Conservation (phyloP, 1,139 yeast genomes). For the Yamadazyma diospyri region DNA sequence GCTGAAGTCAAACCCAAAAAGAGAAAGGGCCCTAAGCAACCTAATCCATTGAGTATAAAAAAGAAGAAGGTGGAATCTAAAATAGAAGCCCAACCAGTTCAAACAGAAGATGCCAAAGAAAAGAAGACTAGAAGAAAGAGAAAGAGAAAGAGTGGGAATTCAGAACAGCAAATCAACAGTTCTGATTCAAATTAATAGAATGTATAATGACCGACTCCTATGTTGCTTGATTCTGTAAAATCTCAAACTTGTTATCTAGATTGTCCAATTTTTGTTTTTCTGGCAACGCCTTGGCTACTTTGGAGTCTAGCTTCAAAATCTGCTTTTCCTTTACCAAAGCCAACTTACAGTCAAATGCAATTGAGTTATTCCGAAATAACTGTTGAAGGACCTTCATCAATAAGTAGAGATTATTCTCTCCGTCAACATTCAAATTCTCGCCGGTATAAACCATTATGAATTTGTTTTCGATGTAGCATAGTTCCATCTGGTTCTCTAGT, state of each 20-base stretch:
- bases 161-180: not conserved
- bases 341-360: slow-evolving; percentile 49
- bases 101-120: slow-evolving; percentile 17
- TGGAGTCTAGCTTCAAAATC: slow-evolving; percentile 31
- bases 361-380: slow-evolving; percentile 31
- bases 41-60: slow-evolving; percentile 81
- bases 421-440: slow-evolving; percentile 20
- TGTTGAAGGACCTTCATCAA: slow-evolving; percentile 30
- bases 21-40: slow-evolving; percentile 71
- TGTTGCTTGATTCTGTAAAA: slow-evolving; percentile 7
- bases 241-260: slow-evolving; percentile 17
- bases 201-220: slow-evolving; percentile 9
- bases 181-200: not conserved
- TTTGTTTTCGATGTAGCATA: slow-evolving; percentile 1
- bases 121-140: slow-evolving; percentile 30
- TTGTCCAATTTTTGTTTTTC: slow-evolving; percentile 8
- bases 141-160: slow-evolving; percentile 5
- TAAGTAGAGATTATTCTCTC: slow-evolving; percentile 31
- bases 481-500: slow-evolving; percentile 11
- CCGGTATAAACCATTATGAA: slow-evolving; percentile 4
- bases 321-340: slow-evolving; percentile 36
- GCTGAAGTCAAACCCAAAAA: slow-evolving; percentile 34
- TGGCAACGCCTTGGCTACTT: slow-evolving; percentile 6
- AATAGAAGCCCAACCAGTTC: not conserved
- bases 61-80: slow-evolving; percentile 45